A percentile compares a stretch with the other conserved stretches of the same genome.
Evolutionary conservation across 345 rosid species (phyloP).

Genomic region (Linum trigynum): DNA sequence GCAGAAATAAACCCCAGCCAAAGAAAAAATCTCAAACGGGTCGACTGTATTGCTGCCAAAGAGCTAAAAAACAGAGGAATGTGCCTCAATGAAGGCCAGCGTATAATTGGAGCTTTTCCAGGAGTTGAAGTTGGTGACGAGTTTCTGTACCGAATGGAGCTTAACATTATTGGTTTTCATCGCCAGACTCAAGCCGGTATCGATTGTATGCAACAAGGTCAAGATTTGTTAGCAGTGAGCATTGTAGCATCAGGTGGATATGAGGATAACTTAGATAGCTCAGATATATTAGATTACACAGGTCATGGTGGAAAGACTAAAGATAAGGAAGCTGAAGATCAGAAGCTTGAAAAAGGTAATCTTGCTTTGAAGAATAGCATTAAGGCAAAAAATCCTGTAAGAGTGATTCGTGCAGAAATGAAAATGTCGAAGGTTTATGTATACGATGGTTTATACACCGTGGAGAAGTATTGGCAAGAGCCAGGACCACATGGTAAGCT

Average conservation of each 20-base stretch:
- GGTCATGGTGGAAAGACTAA: conserved; percentile 75
- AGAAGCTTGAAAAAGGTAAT: conserved; percentile 64
- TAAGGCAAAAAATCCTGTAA: conserved; percentile 34
- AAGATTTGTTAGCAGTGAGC: conserved; percentile 44
- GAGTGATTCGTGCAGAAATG: conserved; percentile 69
- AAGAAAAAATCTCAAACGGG: conserved; percentile 21
- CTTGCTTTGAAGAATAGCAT: conserved; percentile 61
- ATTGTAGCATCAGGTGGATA: conserved; percentile 67
- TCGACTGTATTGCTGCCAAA: conserved; percentile 50
- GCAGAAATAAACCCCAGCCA: conserved; percentile 46
- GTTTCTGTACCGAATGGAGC: conserved; percentile 72
- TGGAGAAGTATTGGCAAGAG: conserved; percentile 46
- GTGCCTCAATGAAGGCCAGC: conserved; percentile 31
- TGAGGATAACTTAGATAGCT: conserved; percentile 45
- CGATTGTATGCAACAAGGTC: conserved; percentile 44
- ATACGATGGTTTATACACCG: conserved; percentile 71
- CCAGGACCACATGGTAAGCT: conserved; percentile 57
- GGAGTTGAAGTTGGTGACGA: conserved; percentile 80
- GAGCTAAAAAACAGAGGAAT: conserved; percentile 46
- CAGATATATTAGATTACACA: conserved; percentile 54
- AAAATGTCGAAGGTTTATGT: conserved; percentile 38
- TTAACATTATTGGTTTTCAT: conserved; percentile 67
- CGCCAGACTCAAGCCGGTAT: conserved; percentile 61
- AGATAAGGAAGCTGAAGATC: conserved; percentile 59
- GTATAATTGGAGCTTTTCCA: conserved; percentile 60